Conservation (phyloP, 306 rosid genomes). For the Phaseolus lunatus region DNA sequence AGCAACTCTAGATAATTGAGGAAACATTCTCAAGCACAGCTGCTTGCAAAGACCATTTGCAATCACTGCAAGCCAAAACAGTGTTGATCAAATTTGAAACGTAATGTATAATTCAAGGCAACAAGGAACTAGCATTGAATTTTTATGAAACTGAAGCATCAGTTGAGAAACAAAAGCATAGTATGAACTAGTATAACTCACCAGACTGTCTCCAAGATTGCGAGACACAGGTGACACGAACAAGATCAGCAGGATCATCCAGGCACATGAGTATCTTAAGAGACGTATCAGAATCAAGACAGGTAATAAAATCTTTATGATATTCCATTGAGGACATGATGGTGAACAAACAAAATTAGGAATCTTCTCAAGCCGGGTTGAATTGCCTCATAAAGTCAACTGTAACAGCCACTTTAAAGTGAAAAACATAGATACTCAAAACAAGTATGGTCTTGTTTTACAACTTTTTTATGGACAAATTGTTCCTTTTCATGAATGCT, state of each 20-base stretch:
- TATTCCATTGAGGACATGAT: constrained; percentile 49
- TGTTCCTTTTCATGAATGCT: constrained; percentile 22
- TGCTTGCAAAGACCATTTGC: constrained; percentile 70
- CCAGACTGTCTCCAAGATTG: constrained; percentile 71
- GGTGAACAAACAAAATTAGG: constrained; percentile 36
- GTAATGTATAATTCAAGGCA: constrained; percentile 19
- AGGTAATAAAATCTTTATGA: constrained; percentile 57
- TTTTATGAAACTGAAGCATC: constrained; percentile 17
- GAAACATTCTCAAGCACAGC: constrained; percentile 85
- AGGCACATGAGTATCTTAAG: constrained; percentile 58
- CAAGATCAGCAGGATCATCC: constrained; percentile 73
- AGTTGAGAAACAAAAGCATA: neutral
- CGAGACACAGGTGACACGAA: constrained; percentile 67
- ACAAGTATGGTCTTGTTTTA: neutral
- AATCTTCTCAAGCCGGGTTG: constrained; percentile 48
- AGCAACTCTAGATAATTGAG: constrained; percentile 70
- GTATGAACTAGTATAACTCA: constrained; percentile 49
- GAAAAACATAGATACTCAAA: neutral
- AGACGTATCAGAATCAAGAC: constrained; percentile 64
- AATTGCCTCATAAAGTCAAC: constrained; percentile 39
- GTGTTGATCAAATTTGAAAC: constrained; percentile 21
- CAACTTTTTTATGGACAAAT: neutral
- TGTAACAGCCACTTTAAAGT: constrained; percentile 28
- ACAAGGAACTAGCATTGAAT: constrained; percentile 3
- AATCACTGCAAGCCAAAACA: constrained; percentile 64